phyloP scores from a whole-genome alignment of 768 basidiomycete species.

The Tubosaeta brunneosetosa region DNA sequence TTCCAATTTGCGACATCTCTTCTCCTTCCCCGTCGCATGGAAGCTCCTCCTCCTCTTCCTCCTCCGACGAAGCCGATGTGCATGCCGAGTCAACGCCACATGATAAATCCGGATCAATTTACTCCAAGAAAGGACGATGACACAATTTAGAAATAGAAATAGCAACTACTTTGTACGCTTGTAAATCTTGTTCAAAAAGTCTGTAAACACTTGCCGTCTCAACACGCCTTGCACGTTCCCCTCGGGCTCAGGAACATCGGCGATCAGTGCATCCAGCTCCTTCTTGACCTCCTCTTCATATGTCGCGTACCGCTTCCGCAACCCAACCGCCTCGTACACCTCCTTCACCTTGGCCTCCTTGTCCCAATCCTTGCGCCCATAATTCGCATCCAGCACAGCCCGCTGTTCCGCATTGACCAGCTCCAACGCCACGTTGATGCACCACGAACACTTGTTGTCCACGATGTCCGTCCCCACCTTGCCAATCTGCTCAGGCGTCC shows the following conservation, averaged over 20 bases:
- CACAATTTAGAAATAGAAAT: neutral
- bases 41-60: neutral
- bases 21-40: neutral
- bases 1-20: neutral
- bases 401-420: constrained; percentile 54
- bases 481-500: constrained; percentile 85
- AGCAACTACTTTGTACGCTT: constrained; percentile 48
- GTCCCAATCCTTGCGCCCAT: constrained; percentile 50
- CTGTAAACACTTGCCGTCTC: constrained; percentile 69
- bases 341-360: constrained; percentile 57
- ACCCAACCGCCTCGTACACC: constrained; percentile 65
- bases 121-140: neutral
- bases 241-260: constrained; percentile 58
- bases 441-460: constrained; percentile 99
- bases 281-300: constrained; percentile 79
- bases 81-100: too few species aligned
- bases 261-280: constrained; percentile 65
- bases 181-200: constrained; percentile 86
- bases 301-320: constrained; percentile 59
- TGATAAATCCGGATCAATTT: neutral
- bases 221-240: constrained; percentile 39
- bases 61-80: neutral
- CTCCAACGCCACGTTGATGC: constrained; percentile 80
- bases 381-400: constrained; percentile 57
- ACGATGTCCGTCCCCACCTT: constrained; percentile 98